phyloP scores from a whole-genome alignment of 75 land plant species.

The Picea glauca region DNA sequence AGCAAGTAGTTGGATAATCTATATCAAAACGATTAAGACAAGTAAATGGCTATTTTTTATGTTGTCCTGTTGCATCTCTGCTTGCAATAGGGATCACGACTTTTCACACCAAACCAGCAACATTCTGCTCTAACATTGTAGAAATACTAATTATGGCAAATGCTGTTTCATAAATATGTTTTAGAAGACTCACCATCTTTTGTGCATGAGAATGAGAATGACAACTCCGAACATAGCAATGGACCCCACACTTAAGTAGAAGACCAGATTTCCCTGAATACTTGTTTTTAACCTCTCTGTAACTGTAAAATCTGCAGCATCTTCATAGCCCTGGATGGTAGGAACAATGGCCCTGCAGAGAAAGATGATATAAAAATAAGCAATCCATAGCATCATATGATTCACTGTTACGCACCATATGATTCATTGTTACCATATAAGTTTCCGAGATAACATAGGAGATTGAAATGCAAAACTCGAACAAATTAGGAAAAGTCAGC shows the following conservation, averaged over 20 bases:
- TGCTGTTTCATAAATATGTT: too few species aligned
- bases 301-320: conserved; percentile 97
- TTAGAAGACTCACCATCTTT: conserved; percentile 29
- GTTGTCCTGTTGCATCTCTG: not conserved
- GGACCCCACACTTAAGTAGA: conserved; percentile 72
- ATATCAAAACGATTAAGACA: not conserved
- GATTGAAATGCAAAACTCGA: not conserved
- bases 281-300: conserved; percentile 87
- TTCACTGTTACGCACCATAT: not conserved
- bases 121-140: too few species aligned
- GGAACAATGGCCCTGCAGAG: conserved; percentile 93
- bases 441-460: not conserved
- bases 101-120: not conserved
- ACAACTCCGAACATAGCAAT: conserved; percentile 84
- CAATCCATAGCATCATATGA: conserved; percentile 4
- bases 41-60: not conserved
- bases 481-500: not conserved
- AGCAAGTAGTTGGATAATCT: not conserved
- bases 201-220: conserved; percentile 79
- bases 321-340: conserved; percentile 96
- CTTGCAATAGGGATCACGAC: not conserved
- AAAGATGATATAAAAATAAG: conserved; percentile 1
- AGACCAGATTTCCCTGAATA: conserved; percentile 69
- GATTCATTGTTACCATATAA: not conserved
- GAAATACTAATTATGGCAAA: too few species aligned